Evolutionary conservation across 2,329 filamentous ascomycete species (phyloP), one percentile per base, ranked within the genome.

Genomic region (Cladosporium sphaerospermum): DNA sequence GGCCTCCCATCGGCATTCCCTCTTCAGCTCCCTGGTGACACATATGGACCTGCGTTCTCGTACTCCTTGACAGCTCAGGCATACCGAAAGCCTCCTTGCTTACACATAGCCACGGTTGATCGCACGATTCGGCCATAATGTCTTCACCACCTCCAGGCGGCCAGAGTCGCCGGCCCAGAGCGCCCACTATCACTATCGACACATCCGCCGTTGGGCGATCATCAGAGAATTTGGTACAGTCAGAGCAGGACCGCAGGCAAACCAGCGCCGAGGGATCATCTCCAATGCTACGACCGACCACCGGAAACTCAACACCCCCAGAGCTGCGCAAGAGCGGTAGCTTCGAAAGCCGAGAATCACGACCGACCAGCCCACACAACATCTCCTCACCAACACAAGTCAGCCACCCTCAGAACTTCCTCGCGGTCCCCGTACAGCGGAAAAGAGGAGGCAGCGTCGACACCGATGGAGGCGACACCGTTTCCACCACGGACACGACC

Each of bases 361-460:
- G 82, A 60, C 83, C 83, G 9, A 83, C 78, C 2, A 86, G 83
- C 39, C 81, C 83, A 5, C 83, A 86, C 65, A 85, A 86, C 69
- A 70, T 86, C 39, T 85, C 82, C 0, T 85, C 83, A 9, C 82
- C 83, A 2, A 76, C 77, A 16, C 78, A 76, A 59, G 73, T 73
- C 75, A 72, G 73, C 32, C 79, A 80, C 28, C 69, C 76, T 4
- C 71, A 76, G 16, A 80, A 78, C 51, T 84, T 83, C 62, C 72
- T 87, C 32, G 76, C 82, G 0, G 84, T 88, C 1, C 84, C 84
- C 3, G 78, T 77, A 2, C 69, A 75, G n/a, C 74, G 82, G 53
- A 84, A 82, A 53, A 75, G 84, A 59, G 82, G 82, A 3, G 83
- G 81, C 58, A 86, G 84, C 1, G 66, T 88, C 45, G 85, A 88